Evolutionary conservation across 192 early-diverging fungal species (phyloP), one percentile per base, ranked within the genome.

Genomic region (Umbelopsis sp.): DNA sequence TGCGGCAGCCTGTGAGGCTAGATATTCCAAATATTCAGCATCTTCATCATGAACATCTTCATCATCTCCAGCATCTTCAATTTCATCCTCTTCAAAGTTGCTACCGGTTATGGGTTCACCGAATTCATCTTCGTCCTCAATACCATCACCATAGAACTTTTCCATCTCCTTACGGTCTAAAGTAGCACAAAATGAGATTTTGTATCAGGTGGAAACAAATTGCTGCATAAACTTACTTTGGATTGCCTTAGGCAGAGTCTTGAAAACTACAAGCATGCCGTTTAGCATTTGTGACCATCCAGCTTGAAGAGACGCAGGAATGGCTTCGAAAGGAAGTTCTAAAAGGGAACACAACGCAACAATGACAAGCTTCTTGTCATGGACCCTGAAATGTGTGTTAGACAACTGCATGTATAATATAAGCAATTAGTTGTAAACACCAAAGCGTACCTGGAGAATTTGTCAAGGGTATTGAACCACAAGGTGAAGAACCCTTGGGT

Each of bases 341-440:
- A 98, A 70, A 11, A 98, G 74, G 0, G 92, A 74, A 66, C 88
- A 90, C 21, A 98, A 78, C 0, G 94, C 86, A 27, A 95, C 74
- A 61, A 98, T 92, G 13, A 88, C 86, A n/a, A 98, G 87, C 82
- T 95, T 95, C 86, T 96, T 97, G 80, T 98, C 96, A 80, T 95
- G 92, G 16, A 98, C 96, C 64, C 96, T 90, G 9, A 46, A 20
- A 10, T 61, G 2, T 25, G 2, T 23, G 8, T 0, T 30, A 16
- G 6, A 61, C 8, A 16, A 12, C 2, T 23, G 5, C 21, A 12
- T 10, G 22, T n/a, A 22, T 52, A 51, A 3, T 21, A n/a, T 9
- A 22, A 21, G 22, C 1, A 30, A 23, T 25, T 64, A 64, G 4
- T 37, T 22, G 25, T 35, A 11, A 64, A 2, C 27, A 64, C 15